Evolutionary conservation across 164 flowering plant species (phyloP).

Genomic region (Euptelea pleiosperma): DNA sequence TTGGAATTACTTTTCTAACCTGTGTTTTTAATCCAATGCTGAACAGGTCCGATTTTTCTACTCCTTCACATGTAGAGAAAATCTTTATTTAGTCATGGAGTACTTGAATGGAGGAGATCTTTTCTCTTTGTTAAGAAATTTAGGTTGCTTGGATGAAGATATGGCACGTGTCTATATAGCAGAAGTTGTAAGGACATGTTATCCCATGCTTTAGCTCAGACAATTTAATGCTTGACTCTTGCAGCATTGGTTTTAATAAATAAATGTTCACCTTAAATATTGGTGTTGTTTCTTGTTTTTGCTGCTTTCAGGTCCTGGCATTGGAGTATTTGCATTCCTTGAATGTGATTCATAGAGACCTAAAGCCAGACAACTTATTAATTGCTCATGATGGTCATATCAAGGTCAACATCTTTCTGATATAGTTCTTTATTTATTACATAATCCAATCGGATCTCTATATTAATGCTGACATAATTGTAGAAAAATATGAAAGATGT

Average conservation of each 20-base stretch:
- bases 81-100: conserved; percentile 98
- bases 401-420: conserved; percentile 60
- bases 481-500: too few relatives aligned
- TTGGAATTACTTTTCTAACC: conserved; percentile 16
- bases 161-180: conserved; percentile 95
- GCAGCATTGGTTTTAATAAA: background rate
- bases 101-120: conserved; percentile 98
- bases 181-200: conserved; percentile 70
- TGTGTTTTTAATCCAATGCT: conserved; percentile 18
- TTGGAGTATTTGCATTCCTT: conserved; percentile 94
- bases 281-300: conserved; percentile 2
- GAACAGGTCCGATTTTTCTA: conserved; percentile 97
- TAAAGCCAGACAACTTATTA: conserved; percentile 96
- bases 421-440: conserved; percentile 3
- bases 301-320: conserved; percentile 83
- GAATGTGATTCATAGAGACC: conserved; percentile 88
- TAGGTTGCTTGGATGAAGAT: conserved; percentile 94
- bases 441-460: background rate
- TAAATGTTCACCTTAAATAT: background rate
- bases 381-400: conserved; percentile 96
- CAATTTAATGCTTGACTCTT: background rate
- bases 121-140: conserved; percentile 73
- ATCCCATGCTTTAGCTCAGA: background rate
- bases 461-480: background rate
- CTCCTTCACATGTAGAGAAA: conserved; percentile 98